Conservation (phyloP, 176 grass and related monocot genomes). For the Cenchrus americanus region DNA sequence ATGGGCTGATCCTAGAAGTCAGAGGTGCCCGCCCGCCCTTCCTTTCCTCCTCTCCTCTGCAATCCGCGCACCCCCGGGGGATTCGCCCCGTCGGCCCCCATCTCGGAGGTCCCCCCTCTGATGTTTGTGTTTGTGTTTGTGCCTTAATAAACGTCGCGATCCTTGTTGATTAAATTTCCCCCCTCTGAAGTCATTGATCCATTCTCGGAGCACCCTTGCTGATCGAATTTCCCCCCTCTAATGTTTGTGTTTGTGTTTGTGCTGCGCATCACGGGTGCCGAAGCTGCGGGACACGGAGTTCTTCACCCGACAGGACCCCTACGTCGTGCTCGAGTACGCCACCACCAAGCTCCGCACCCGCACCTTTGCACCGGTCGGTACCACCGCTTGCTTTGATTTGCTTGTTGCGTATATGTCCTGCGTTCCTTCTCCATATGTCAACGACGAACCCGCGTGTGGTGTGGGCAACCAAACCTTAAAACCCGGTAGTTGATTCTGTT, state of each 20-base stretch:
- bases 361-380: constrained; percentile 75
- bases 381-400: too few relatives aligned
- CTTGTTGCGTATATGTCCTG: not conserved
- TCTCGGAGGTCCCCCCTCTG: not conserved
- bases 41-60: not conserved
- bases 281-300: constrained; percentile 87
- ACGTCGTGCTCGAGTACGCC: constrained; percentile 85
- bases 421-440: not conserved
- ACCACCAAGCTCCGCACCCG: constrained; percentile 69
- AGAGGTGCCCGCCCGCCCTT: constrained; percentile 52
- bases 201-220: not conserved
- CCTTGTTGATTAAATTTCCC: too few relatives aligned
- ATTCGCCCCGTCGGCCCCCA: too few relatives aligned
- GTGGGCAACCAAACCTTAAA: not conserved
- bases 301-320: constrained; percentile 85
- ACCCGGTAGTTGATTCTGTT: not conserved
- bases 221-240: not conserved
- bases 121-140: too few relatives aligned
- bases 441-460: not conserved
- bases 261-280: constrained; percentile 66
- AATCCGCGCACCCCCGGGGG: too few relatives aligned
- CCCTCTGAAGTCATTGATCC: too few relatives aligned
- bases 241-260: not conserved
- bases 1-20: constrained; percentile 73
- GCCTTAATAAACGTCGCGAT: too few relatives aligned